Evolutionary conservation across 164 flowering plant genomes (phyloP), one percentile per base, ranked within the genome.

Genomic region (Saururus chinensis): DNA sequence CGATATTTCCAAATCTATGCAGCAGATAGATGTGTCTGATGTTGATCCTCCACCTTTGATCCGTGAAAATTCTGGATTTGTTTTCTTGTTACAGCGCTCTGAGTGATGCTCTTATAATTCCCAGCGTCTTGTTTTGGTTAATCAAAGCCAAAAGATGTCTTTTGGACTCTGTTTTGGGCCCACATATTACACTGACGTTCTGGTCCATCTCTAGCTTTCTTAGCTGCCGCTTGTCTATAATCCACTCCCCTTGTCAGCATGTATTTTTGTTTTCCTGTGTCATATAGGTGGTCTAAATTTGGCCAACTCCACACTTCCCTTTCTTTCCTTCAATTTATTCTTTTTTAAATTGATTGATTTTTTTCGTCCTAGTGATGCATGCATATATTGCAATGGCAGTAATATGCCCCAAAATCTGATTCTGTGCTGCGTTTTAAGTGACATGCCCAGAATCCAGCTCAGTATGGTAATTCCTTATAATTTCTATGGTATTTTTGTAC

Each of bases 21-120:
- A 77, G 65, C 77, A 83, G 71, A 73, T 91, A 53, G 97, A 92
- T 21, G 70, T 86, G 59, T 71, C 83, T 19, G 93, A 89, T 55
- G 66, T 95, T 23, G 93, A 91, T 60, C 93, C 99, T 69, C 99
- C 97, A 20, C 82, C 88, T 19, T 66, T 87, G 58, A 81, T 95
- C 45, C 92, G 97, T 54, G 95, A 91, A 55, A 91, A 87, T 74
- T 95, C 99, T 0, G 96, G 96, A 16, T 91, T 95, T 65, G 77
- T 78, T 12, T 95, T 95, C 76, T 79, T 89, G 58, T 79, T 81
- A 59, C 91, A 88, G 70, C 87, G 88, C 4, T 49, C 88, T 26
- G 91, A 86, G 40, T 84, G 76, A 82, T 60, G 12, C 49, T 56
- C 25, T 45, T 45, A 1, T 41, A 8, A 54, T 9, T 54, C 13